These are phyloP conservation scores for Saprolegnia parasitica DNA, from an alignment of 352 stramenopile species.

Conservation along the genomic window DNA sequence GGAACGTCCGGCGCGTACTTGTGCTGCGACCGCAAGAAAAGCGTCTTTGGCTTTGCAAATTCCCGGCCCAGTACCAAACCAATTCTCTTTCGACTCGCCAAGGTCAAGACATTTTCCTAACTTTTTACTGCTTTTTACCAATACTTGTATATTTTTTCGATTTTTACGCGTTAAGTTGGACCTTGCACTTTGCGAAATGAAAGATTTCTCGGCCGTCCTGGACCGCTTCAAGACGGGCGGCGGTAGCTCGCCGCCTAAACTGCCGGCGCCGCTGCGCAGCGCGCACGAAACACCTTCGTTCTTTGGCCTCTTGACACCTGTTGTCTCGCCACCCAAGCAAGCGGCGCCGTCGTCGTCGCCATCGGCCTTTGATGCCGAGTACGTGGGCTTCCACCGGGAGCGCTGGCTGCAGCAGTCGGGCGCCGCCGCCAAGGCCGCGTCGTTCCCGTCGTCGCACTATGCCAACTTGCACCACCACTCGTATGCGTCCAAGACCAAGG, in stretches of 20 bases:
- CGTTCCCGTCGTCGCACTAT: background rate
- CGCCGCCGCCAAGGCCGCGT: background rate
- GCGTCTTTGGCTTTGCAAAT: background rate
- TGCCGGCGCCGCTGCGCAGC: too few species aligned
- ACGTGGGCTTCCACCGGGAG: background rate
- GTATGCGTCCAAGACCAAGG: slow-evolving; percentile 1
- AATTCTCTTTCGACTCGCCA: background rate
- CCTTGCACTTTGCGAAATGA: background rate
- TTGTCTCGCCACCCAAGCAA: too few species aligned
- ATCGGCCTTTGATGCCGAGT: background rate
- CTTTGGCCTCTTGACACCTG: too few species aligned
- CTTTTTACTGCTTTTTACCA: background rate
- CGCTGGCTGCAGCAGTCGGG: background rate
- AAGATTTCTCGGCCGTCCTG: background rate
- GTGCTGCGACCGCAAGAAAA: slow-evolving; percentile 8
- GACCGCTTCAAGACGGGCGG: slow-evolving; percentile 1
- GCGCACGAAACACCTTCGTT: too few species aligned
- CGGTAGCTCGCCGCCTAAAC: background rate
- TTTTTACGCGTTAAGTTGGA: background rate
- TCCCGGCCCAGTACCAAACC: background rate
- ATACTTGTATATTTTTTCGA: background rate
- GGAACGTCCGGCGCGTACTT: background rate
- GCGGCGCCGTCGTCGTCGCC: too few species aligned
- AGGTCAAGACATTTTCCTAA: background rate
- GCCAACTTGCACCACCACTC: background rate